Base-by-base conservation (phyloP, 2,329 filamentous ascomycete species). In the Colletotrichum sp. region DNA sequence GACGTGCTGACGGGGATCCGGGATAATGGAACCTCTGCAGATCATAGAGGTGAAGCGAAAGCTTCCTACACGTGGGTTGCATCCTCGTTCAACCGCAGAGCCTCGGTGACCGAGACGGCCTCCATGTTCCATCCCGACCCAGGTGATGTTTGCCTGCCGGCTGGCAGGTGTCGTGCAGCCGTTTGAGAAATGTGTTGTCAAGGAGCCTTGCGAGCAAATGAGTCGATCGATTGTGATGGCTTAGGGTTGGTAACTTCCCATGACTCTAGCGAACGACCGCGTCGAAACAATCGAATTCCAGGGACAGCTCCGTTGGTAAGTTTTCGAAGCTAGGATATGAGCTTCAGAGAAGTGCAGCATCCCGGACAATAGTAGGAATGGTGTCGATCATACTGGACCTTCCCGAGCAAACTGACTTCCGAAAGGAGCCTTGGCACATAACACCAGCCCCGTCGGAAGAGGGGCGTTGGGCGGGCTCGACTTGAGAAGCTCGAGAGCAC, bases 351-450 rank as follows among this genome's bases (percentile, higher is more conserved):
- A 3, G 25, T 12, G 19, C 25, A 49, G 11, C 22, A 15, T 16
- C 30, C 49, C 2, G 6, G n/a, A 12, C 3, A 8, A 16, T 32
- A 30, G 29, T 11, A 34, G 16, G n/a, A 49, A 19, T 11, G 29
- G 13, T 49, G 49, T 57, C 65, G 44, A 57, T 68, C 65, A 68
- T 36, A 36, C 49, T 30, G 44, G 39, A 68, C 65, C 65, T 68
- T 57, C 49, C 44, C 64, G 29, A 27, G n/a, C 29, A 49, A 0
- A 49, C 44, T 49, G 44, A n/a, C 44, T 49, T 49, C 44, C 5
- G 44, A 49, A 49, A 22, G 19, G 19, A 22, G 44, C 3, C 19
- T 49, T 49, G 44, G 19, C 44, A 49, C 44, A 22, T n/a, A 22
- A 13, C 0, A 22, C 22, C 63, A 66, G 32, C 9, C 8, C 34